These are phyloP conservation scores for Exophiala bonariae DNA, from an alignment of 2,329 filamentous ascomycete genomes.

Conservation along the genomic window DNA sequence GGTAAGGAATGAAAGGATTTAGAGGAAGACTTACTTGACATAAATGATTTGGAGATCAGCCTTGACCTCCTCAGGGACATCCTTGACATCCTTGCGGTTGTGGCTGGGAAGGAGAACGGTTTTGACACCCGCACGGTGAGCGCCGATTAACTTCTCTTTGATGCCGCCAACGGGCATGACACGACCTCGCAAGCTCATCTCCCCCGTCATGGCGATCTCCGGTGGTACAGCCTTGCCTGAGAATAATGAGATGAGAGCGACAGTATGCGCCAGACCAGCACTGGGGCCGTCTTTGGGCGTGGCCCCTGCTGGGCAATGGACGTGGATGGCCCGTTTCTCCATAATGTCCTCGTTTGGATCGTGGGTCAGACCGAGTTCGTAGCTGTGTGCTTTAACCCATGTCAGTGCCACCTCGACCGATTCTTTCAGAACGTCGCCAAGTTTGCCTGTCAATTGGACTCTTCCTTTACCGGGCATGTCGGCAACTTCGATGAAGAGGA, in stretches of 20 bases:
- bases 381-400: constrained; percentile 97
- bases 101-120: constrained; percentile 83
- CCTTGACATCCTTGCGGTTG: constrained; percentile 89
- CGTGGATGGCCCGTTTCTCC: constrained; percentile 90
- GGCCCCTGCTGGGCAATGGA: constrained; percentile 91
- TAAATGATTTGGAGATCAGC: constrained; percentile 84
- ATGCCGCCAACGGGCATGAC: constrained; percentile 95
- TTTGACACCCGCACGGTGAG: constrained; percentile 88
- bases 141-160: constrained; percentile 97
- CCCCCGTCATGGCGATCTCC: constrained; percentile 90
- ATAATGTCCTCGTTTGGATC: constrained; percentile 88
- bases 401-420: constrained; percentile 92
- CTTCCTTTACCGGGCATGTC: constrained; percentile 93
- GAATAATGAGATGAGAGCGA: constrained; percentile 90
- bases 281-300: constrained; percentile 87
- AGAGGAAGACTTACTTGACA: constrained; percentile 66
- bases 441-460: constrained; percentile 92
- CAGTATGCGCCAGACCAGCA: constrained; percentile 89
- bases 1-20: constrained; percentile 36
- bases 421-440: constrained; percentile 96
- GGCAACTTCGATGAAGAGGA: constrained; percentile 96
- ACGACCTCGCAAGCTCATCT: constrained; percentile 77
- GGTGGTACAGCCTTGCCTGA: constrained; percentile 82
- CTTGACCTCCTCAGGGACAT: constrained; percentile 86
- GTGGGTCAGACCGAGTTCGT: constrained; percentile 79